A percentile compares a stretch with the other conserved stretches of the same genome.
These are phyloP conservation scores for Aspergillus carbonarius DNA, from an alignment of 2,329 filamentous ascomycete species.

Conservation along the genomic window DNA sequence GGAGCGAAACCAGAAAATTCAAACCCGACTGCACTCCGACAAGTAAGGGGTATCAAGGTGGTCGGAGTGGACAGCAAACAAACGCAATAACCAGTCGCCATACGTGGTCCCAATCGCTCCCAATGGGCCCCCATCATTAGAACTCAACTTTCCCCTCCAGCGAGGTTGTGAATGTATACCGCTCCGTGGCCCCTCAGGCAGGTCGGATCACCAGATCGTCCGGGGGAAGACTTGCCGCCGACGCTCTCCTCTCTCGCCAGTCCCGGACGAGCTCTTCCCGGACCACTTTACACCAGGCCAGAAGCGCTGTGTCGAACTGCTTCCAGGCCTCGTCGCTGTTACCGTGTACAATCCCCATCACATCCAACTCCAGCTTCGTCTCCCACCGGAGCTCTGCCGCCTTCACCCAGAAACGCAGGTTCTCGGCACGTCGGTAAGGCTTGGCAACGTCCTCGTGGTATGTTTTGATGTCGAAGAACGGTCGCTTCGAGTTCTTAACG, in stretches of 20 bases:
- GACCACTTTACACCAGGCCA: constrained; percentile 79
- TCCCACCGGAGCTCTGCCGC: constrained; percentile 94
- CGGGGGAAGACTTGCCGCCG: constrained; percentile 19
- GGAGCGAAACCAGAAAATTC: not conserved
- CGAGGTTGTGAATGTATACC: not conserved
- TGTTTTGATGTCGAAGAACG: constrained; percentile 83
- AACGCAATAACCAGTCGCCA: not conserved
- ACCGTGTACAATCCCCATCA: constrained; percentile 80
- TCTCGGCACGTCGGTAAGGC: constrained; percentile 90
- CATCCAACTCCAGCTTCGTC: constrained; percentile 76
- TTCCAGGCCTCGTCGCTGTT: constrained; percentile 67
- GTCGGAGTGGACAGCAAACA: constrained; percentile 9
- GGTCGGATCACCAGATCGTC: constrained; percentile 18
- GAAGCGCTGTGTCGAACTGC: constrained; percentile 77
- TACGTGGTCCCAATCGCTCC: not conserved
- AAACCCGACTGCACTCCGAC: constrained; percentile 2
- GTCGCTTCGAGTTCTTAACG: constrained; percentile 77
- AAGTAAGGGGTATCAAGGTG: constrained; percentile 2
- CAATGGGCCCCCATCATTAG: not conserved
- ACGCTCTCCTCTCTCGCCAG: constrained; percentile 47
- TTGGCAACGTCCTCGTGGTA: constrained; percentile 94
- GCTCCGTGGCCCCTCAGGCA: not conserved
- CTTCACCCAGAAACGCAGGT: constrained; percentile 94
- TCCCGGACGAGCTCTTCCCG: constrained; percentile 77
- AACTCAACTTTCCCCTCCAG: not conserved